These are phyloP conservation scores for Lunularia cruciata DNA, from an alignment of 225 moss, liverwort and hornwort genomes.

Conservation along the genomic window DNA sequence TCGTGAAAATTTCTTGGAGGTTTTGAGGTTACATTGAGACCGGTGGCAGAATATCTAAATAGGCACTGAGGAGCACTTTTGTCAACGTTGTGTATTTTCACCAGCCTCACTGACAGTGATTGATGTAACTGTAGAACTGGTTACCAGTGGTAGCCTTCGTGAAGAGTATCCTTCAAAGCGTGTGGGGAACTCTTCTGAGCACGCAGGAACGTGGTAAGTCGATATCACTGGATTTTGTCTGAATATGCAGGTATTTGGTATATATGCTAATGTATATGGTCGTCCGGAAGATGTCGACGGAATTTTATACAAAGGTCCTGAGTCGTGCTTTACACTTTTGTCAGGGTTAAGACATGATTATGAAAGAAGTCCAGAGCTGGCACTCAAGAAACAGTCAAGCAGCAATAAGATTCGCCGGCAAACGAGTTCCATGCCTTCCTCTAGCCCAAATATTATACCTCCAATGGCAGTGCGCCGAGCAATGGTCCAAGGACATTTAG, in stretches of 20 bases:
- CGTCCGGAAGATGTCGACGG: too few species aligned
- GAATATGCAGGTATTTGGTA: not conserved
- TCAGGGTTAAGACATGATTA: not conserved
- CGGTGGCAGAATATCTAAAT: too few species aligned
- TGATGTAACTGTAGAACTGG: slow-evolving; percentile 14
- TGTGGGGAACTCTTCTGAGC: slow-evolving; percentile 3
- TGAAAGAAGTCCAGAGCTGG: not conserved
- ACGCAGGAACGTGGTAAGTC: not conserved
- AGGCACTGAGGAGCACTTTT: not conserved
- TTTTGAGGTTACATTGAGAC: too few species aligned
- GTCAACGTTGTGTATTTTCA: not conserved
- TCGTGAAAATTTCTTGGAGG: too few species aligned
- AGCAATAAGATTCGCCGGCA: not conserved
- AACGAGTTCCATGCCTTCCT: not conserved
- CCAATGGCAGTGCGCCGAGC: slow-evolving; percentile 35
- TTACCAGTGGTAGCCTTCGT: slow-evolving; percentile 7
- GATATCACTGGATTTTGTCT: not conserved
- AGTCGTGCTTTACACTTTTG: not conserved
- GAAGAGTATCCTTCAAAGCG: slow-evolving; percentile 7
- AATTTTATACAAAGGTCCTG: too few species aligned
- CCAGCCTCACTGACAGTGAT: not conserved
- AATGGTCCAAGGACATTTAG: slow-evolving; percentile 13
- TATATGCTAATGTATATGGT: too few species aligned
- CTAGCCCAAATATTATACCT: slow-evolving; percentile 9
- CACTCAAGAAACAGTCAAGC: not conserved